Percentiles rank a stretch among this genome's conserved stretches.
Evolutionary conservation across 495 filamentous ascomycete genomes (phyloP).

Genomic region (Diplogelasinospora grovesii): DNA sequence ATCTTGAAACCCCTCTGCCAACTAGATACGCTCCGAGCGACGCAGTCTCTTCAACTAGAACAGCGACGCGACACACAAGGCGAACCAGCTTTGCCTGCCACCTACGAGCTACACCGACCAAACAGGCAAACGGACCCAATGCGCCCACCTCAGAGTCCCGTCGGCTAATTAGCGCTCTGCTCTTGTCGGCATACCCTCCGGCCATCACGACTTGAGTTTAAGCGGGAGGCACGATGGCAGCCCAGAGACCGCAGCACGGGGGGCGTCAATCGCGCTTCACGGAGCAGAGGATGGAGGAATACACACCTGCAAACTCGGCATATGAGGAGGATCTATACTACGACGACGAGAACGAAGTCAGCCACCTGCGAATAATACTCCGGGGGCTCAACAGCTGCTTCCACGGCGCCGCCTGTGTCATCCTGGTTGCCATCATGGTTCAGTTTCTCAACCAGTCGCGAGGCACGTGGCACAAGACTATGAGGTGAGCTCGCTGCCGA

Average conservation of each 20-base stretch:
- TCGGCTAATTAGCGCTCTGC: no score
- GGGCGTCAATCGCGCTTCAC: slow-evolving; percentile 25
- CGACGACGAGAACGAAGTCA: slow-evolving; percentile 1
- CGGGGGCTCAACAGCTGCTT: slow-evolving; percentile 5
- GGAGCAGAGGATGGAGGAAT: slow-evolving; percentile 22
- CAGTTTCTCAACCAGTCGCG: slow-evolving; percentile 2
- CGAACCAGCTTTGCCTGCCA: no score
- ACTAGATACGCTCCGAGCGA: no score
- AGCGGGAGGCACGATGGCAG: no score
- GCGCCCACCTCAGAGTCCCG: no score
- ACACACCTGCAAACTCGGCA: slow-evolving; percentile 21
- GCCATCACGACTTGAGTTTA: no score
- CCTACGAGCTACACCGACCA: no score
- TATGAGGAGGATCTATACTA: slow-evolving; percentile 4
- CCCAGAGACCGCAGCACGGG: slow-evolving; percentile 11
- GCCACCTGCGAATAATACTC: not conserved
- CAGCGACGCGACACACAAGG: no score
- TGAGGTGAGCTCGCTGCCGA: not conserved
- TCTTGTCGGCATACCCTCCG: no score
- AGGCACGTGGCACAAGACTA: slow-evolving; percentile 1
- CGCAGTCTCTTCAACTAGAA: no score
- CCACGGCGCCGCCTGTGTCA: slow-evolving; percentile 9
- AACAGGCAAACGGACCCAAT: no score
- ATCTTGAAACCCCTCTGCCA: no score
- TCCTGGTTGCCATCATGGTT: slow-evolving; percentile 6